Evolutionary conservation across 2,329 filamentous ascomycete genomes (phyloP), one percentile per base, ranked within the genome.

Genomic region (Colletotrichum nymphaeae): DNA sequence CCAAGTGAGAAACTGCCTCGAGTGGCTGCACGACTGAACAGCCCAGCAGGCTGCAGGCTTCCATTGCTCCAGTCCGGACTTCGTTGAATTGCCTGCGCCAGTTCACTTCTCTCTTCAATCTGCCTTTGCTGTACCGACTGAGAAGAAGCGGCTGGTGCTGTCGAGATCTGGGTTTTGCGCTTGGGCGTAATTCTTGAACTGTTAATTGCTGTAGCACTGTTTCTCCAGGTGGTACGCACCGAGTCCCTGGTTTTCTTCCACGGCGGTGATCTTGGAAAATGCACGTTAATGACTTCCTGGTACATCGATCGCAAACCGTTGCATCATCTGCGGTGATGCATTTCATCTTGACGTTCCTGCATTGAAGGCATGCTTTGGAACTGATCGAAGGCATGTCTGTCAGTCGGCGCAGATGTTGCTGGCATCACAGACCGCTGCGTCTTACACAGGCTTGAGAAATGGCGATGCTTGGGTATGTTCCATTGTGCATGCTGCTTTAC

Each of bases 271-370:
- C 77, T 67, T 81, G 79, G 68, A 82, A 84, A 6, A 83, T 76
- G 69, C 83, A 85, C 6, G 80, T 78, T 5, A 84, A 72, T 2
- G 80, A 80, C 67, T 84, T 83, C 28, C 82, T 78, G 14, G 73
- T 75, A 72, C 83, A 85, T 7, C 83, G 80, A 55, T 81, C 80
- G 67, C 83, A 85, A 19, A 63, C 78, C 7, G 75, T 67, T n/a
- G 71, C 75, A 35, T 72, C 74, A 19, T 67, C 69, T 19, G 74
- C 76, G 8, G 77, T 70, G 16, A 74, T 76, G 68, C 83, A 85
- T 67, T 81, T 84, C 80, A 84, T 82, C 74, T 85, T 85, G 19
- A 84, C 80, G 24, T 76, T 81, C 56, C 83, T 78, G 67, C 83
- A 85, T 70, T 78, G 74, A 9, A 83, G 77, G 71, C 83, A 85